Percentiles rank a stretch among this genome's conserved stretches.
Conservation (phyloP, 306 rosid species). For the Casuarina cunninghamiana region DNA sequence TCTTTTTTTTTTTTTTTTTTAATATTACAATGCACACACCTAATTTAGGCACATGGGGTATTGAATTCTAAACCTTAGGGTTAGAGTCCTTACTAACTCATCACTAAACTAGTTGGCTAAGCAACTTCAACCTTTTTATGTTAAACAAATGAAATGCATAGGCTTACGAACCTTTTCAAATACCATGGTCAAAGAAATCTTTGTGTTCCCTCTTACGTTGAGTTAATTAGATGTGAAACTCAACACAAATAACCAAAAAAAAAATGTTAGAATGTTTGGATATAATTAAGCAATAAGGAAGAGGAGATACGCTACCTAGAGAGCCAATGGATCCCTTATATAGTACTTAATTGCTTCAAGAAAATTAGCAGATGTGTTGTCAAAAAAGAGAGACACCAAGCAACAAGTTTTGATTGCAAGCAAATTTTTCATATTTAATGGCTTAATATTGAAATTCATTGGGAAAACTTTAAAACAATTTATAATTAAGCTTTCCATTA, state of each 20-base stretch:
- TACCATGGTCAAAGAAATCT: background rate
- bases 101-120: too few species aligned
- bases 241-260: background rate
- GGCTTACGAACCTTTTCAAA: background rate
- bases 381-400: constrained; percentile 13
- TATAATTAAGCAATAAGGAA: constrained; percentile 5
- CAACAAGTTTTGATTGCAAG: constrained; percentile 9
- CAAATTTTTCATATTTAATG: background rate
- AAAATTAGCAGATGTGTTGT: constrained; percentile 10
- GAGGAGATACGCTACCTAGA: background rate
- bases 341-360: constrained; percentile 4
- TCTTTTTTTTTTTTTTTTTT: too few species aligned
- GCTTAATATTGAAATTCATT: background rate
- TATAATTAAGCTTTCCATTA: background rate
- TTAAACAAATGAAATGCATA: background rate
- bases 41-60: too few species aligned
- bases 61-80: too few species aligned
- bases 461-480: background rate
- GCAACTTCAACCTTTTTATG: too few species aligned
- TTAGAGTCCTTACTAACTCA: too few species aligned
- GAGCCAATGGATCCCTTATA: background rate
- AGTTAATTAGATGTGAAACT: constrained; percentile 5
- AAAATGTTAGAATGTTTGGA: constrained; percentile 5
- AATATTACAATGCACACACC: too few species aligned
- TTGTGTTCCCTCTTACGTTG: background rate